These are phyloP conservation scores for Cucumis cinereus DNA, from an alignment of 306 rosid species.

Conservation along the genomic window DNA sequence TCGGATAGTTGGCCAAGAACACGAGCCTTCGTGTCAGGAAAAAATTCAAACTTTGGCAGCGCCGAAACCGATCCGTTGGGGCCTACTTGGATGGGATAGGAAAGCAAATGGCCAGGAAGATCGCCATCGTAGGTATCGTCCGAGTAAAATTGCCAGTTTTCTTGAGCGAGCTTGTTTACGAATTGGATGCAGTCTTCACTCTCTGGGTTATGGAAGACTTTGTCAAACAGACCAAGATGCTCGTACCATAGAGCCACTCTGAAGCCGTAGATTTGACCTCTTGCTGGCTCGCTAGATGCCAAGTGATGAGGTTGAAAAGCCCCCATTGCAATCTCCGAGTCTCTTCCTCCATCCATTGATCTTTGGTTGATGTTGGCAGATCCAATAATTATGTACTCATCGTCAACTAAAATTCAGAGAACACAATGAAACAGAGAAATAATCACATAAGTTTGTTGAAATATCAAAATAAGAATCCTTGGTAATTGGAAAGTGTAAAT, in stretches of 20 bases:
- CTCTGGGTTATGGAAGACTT: slow-evolving; percentile 14
- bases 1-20: slow-evolving; percentile 23
- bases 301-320: slow-evolving; percentile 58
- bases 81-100: slow-evolving; percentile 30
- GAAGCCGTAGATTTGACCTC: slow-evolving; percentile 50
- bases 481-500: background rate
- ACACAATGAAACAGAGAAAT: background rate
- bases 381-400: slow-evolving; percentile 83
- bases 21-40: slow-evolving; percentile 41
- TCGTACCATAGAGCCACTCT: slow-evolving; percentile 58
- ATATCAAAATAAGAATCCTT: background rate
- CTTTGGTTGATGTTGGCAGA: slow-evolving; percentile 87
- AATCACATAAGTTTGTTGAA: background rate
- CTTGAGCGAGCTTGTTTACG: slow-evolving; percentile 12
- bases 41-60: slow-evolving; percentile 18
- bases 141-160: slow-evolving; percentile 19
- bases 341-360: slow-evolving; percentile 88
- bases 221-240: slow-evolving; percentile 28
- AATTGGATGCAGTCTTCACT: slow-evolving; percentile 1
- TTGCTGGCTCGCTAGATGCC: slow-evolving; percentile 18
- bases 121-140: background rate
- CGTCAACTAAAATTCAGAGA: slow-evolving; percentile 41
- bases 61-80: slow-evolving; percentile 8
- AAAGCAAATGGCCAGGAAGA: slow-evolving; percentile 26
- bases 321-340: slow-evolving; percentile 86